These are phyloP conservation scores for Oryza brachyantha DNA, from an alignment of 176 grass and related monocot genomes.

Conservation along the genomic window DNA sequence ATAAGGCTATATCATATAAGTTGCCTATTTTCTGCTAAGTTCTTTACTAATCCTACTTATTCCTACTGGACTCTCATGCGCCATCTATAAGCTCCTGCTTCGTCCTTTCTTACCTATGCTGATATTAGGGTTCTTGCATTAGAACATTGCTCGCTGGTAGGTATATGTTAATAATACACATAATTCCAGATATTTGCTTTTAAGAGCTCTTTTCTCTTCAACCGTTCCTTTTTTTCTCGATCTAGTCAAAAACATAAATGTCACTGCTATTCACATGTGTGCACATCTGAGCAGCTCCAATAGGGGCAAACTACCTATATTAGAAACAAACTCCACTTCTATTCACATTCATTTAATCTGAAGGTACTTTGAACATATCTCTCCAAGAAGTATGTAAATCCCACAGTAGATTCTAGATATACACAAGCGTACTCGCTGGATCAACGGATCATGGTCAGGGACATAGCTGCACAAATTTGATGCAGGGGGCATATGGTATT, in stretches of 20 bases:
- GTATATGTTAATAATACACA: neutral
- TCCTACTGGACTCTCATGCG: neutral
- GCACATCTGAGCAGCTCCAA: neutral
- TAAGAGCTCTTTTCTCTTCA: neutral
- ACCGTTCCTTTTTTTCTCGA: neutral
- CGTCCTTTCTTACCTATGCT: neutral
- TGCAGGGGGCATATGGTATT: conserved; percentile 7
- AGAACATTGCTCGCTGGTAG: neutral
- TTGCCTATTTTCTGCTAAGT: neutral
- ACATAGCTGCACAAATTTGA: neutral
- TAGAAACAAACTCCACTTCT: too few species aligned
- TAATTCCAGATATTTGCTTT: neutral
- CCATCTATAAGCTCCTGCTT: neutral
- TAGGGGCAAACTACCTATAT: neutral
- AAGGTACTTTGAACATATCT: neutral
- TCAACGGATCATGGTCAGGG: neutral
- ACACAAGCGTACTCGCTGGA: neutral
- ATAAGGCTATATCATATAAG: too few species aligned
- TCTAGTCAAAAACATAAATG: neutral
- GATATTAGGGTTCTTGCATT: neutral
- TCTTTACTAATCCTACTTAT: neutral
- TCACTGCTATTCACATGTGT: neutral
- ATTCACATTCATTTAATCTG: neutral
- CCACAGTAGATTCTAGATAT: neutral
- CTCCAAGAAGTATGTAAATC: neutral